A percentile compares a stretch with the other conserved stretches of the same genome.
Conservation (phyloP, 2,329 filamentous ascomycete genomes). For the Pestalotiopsis sp. region DNA sequence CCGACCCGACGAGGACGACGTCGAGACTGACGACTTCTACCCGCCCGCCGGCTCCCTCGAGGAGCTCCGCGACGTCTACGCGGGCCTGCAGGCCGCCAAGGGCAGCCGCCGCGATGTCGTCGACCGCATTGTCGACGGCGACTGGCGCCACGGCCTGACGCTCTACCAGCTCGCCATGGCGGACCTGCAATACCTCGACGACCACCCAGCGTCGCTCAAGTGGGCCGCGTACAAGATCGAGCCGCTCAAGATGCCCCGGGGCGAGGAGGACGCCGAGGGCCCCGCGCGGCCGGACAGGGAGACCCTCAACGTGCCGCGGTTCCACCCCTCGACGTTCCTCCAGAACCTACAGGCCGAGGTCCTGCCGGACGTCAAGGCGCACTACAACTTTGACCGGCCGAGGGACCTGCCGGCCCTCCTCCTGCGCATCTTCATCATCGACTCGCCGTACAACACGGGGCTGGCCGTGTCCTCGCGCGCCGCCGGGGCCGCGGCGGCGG, state of each 20-base stretch:
- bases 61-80: constrained; percentile 69
- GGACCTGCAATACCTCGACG: constrained; percentile 68
- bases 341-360: constrained; percentile 75
- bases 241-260: constrained; percentile 46
- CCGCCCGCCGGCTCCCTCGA: constrained; percentile 67
- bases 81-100: constrained; percentile 60
- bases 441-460: constrained; percentile 76
- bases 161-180: constrained; percentile 71
- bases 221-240: constrained; percentile 67
- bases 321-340: constrained; percentile 81
- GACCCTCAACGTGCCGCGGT: constrained; percentile 64
- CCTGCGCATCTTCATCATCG: constrained; percentile 77
- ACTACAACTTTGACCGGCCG: constrained; percentile 80
- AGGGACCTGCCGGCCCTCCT: constrained; percentile 70
- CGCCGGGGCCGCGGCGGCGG: constrained; percentile 17
- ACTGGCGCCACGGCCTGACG: constrained; percentile 67
- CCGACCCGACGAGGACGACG: constrained; percentile 47
- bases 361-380: constrained; percentile 78
- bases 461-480: constrained; percentile 43
- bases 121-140: constrained; percentile 67
- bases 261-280: constrained; percentile 41
- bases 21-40: constrained; percentile 69
- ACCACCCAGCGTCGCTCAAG: constrained; percentile 65
- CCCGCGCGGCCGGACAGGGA: constrained; percentile 45
- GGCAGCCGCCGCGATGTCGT: constrained; percentile 66